A percentile compares a stretch with the other conserved stretches of the same genome.
Evolutionary conservation across 345 rosid genomes (phyloP).

Genomic region (Heritiera littoralis): DNA sequence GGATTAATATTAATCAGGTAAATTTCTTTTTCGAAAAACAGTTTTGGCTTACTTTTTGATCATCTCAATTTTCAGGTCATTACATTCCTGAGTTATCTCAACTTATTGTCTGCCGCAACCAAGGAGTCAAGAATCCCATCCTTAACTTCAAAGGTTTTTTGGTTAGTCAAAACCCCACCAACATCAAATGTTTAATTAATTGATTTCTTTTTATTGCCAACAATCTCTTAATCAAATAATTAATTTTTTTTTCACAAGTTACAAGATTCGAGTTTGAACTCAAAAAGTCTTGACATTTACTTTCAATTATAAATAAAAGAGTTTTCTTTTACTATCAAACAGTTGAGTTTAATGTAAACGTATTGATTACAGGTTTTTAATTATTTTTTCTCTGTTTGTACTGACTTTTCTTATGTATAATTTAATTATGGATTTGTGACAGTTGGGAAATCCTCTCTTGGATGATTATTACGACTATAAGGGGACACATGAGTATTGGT

Average conservation of each 20-base stretch:
- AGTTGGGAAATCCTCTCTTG: conserved; percentile 66
- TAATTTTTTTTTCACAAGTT: no score
- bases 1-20: not conserved
- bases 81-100: conserved; percentile 82
- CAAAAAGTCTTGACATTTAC: no score
- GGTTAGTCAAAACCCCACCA: conserved; percentile 38
- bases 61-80: conserved; percentile 49
- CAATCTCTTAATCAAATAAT: no score
- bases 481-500: conserved; percentile 63
- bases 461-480: conserved; percentile 49
- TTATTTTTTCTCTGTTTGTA: no score
- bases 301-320: no score
- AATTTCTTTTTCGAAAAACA: not conserved
- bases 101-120: conserved; percentile 47
- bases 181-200: not conserved
- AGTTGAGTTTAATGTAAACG: no score
- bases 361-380: no score
- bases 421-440: conserved; percentile 16
- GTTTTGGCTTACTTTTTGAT: not conserved
- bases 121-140: conserved; percentile 47
- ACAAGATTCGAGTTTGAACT: no score
- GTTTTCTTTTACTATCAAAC: no score
- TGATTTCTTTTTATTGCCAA: no score
- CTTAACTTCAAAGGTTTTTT: conserved; percentile 76
- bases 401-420: no score